Conservation (phyloP, 2,329 filamentous ascomycete species). For the Lecanicillium sp. region DNA sequence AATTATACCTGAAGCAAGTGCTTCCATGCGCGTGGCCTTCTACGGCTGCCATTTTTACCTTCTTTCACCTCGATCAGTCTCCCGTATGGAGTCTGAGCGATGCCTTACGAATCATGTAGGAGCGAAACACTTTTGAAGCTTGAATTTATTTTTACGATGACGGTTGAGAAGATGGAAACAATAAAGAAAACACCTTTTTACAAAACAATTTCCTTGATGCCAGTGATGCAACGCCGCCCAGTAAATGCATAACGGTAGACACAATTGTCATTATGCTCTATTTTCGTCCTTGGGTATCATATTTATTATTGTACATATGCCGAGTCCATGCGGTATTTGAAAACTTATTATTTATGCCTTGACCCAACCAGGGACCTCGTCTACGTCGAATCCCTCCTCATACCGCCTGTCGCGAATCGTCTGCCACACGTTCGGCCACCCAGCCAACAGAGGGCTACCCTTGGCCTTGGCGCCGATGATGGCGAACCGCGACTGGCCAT, state of each 20-base stretch:
- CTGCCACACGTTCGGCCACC: slow-evolving; percentile 70
- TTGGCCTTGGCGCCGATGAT: slow-evolving; percentile 70
- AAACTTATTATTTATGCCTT: slow-evolving; percentile 29
- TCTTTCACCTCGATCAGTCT: slow-evolving; percentile 5
- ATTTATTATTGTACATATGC: slow-evolving; percentile 1
- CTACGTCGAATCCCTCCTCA: slow-evolving; percentile 54
- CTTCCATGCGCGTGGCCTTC: neutral
- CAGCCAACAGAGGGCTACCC: slow-evolving; percentile 58
- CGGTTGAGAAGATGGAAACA: neutral
- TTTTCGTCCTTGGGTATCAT: slow-evolving; percentile 10
- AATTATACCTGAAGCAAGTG: neutral
- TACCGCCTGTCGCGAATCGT: slow-evolving; percentile 57
- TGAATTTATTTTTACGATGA: slow-evolving; percentile 4
- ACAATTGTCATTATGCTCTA: neutral
- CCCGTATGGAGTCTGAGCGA: neutral
- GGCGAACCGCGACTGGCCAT: slow-evolving; percentile 69
- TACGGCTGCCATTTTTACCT: neutral
- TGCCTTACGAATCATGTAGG: slow-evolving; percentile 13
- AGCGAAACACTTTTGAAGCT: neutral
- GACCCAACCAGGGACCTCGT: slow-evolving; percentile 72
- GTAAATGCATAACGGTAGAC: too few relatives aligned
- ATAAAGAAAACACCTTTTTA: neutral
- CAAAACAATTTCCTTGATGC: neutral
- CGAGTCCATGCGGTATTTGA: too few relatives aligned
- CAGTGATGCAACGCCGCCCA: too few relatives aligned